Conservation (phyloP, 176 grass and related monocot genomes). For the Alopecurus myosuroides region DNA sequence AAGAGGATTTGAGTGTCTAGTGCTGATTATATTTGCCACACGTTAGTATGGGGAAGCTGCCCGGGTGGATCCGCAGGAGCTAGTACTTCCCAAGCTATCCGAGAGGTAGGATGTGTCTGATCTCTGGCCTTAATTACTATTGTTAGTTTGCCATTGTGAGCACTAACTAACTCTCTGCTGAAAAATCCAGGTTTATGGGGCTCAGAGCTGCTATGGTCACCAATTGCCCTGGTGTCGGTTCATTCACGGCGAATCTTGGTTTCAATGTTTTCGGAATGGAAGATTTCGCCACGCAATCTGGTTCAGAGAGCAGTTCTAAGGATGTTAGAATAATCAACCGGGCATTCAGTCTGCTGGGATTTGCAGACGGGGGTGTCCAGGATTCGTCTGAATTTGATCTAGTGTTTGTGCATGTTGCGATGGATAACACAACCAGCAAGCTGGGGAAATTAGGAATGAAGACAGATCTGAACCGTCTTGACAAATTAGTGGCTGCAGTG, state of each 20-base stretch:
- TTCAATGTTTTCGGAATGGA: constrained; percentile 48
- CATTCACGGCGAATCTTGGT: constrained; percentile 48
- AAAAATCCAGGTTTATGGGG: constrained; percentile 78
- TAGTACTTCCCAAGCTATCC: constrained; percentile 49
- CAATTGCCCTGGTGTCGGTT: constrained; percentile 39
- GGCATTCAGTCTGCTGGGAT: constrained; percentile 52
- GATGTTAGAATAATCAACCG: constrained; percentile 25
- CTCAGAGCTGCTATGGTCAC: constrained; percentile 71
- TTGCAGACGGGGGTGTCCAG: constrained; percentile 44
- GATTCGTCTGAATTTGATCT: constrained; percentile 76
- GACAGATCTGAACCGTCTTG: constrained; percentile 52
- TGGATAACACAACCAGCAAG: constrained; percentile 45
- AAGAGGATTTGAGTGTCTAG: background rate
- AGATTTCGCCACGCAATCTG: constrained; percentile 16
- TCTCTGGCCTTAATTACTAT: background rate
- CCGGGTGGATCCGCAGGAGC: constrained; percentile 33
- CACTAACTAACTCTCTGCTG: background rate
- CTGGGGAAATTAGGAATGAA: constrained; percentile 44
- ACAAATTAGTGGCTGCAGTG: constrained; percentile 57
- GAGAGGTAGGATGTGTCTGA: constrained; percentile 52
- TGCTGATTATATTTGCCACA: constrained; percentile 4
- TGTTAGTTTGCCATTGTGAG: background rate
- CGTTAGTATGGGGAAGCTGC: constrained; percentile 37
- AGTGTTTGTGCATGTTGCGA: constrained; percentile 60
- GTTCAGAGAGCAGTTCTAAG: background rate